Percentiles rank a stretch among this genome's conserved stretches.
Conservation (phyloP, 352 stramenopile genomes). For the Pythium rishiriense region DNA sequence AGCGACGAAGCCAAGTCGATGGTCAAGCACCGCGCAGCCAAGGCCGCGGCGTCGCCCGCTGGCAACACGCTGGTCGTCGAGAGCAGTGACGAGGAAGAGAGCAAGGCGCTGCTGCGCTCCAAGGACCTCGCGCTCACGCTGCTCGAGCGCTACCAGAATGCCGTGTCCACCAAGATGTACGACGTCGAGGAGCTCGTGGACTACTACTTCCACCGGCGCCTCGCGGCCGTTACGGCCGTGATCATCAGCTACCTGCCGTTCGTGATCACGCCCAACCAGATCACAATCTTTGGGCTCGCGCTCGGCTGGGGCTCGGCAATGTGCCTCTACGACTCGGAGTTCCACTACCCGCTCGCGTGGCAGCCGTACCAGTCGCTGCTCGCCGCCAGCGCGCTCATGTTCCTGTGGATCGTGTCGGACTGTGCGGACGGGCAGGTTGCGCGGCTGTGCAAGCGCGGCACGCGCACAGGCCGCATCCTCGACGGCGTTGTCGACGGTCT, state of each 20-base stretch:
- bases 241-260: slow-evolving; percentile 85
- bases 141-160: slow-evolving; percentile 67
- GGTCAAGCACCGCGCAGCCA: slow-evolving; percentile 17
- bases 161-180: slow-evolving; percentile 85
- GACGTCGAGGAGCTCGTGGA: slow-evolving; percentile 86
- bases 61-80: slow-evolving; percentile 4
- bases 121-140: slow-evolving; percentile 38
- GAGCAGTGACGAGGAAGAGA: slow-evolving; percentile 11
- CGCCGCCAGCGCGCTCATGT: slow-evolving; percentile 63
- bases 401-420: slow-evolving; percentile 85
- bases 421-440: slow-evolving; percentile 82
- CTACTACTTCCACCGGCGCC: slow-evolving; percentile 81
- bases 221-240: slow-evolving; percentile 69
- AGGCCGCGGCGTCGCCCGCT: neutral
- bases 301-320: slow-evolving; percentile 67
- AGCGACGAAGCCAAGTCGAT: slow-evolving; percentile 4
- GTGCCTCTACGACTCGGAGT: slow-evolving; percentile 83
- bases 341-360: slow-evolving; percentile 69
- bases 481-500: slow-evolving; percentile 76
- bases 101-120: slow-evolving; percentile 20
- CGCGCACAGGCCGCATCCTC: slow-evolving; percentile 76
- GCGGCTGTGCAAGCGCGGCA: slow-evolving; percentile 80
- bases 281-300: slow-evolving; percentile 75
- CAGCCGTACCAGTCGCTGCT: slow-evolving; percentile 56
- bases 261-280: slow-evolving; percentile 86